Conservation (phyloP, 306 rosid genomes). For the Astragalus membranaceus region DNA sequence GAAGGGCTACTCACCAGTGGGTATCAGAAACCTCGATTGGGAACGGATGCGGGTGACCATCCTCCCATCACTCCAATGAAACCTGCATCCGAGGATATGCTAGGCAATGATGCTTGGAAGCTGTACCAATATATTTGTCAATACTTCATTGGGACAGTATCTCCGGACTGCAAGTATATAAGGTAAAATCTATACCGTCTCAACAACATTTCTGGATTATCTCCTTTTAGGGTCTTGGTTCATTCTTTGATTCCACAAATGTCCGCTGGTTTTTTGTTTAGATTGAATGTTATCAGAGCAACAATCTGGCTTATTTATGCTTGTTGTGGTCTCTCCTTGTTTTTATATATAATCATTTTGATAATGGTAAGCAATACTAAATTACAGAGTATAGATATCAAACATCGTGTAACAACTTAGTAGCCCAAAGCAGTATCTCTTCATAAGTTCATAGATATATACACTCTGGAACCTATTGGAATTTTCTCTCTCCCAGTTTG, state of each 20-base stretch:
- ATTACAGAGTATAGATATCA: not conserved
- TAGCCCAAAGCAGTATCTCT: constrained; percentile 5
- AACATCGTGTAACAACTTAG: not conserved
- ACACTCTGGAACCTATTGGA: not conserved
- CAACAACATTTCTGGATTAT: not conserved
- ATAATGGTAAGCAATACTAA: constrained; percentile 7
- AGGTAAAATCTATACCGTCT: constrained; percentile 42
- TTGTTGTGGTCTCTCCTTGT: not conserved
- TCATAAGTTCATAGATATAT: not conserved
- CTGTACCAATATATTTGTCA: constrained; percentile 84
- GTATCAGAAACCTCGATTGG: constrained; percentile 66
- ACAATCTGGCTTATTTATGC: constrained; percentile 3
- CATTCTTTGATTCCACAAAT: constrained; percentile 17
- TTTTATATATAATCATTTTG: constrained; percentile 1
- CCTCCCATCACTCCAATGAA: constrained; percentile 94
- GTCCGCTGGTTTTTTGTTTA: not conserved
- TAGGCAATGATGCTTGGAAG: constrained; percentile 87
- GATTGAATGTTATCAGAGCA: not conserved
- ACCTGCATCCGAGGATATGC: constrained; percentile 74
- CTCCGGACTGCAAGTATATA: constrained; percentile 85
- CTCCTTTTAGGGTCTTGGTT: constrained; percentile 14
- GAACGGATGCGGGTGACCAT: constrained; percentile 93
- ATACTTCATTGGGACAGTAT: constrained; percentile 83
- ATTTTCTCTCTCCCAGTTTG: not conserved
- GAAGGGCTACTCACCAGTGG: constrained; percentile 55